Percentiles rank a stretch among this genome's conserved stretches.
Evolutionary conservation across 2,329 filamentous ascomycete species (phyloP).

Genomic region (Talaromyces sp.): DNA sequence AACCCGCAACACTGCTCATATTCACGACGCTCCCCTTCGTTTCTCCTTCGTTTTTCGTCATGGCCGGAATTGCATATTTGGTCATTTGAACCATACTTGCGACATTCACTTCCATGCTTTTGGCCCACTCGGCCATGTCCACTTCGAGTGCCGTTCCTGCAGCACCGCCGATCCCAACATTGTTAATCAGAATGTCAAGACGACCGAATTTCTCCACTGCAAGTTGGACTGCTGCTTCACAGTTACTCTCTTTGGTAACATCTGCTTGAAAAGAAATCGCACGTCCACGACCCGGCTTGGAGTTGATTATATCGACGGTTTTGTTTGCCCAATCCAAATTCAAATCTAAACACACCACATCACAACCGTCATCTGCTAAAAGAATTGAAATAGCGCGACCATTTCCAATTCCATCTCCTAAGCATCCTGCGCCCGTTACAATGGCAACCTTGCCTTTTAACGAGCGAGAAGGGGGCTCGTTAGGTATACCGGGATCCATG

Average conservation of each 20-base stretch:
- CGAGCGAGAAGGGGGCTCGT: slow-evolving; percentile 28
- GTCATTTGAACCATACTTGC: slow-evolving; percentile 67
- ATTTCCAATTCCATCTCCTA: slow-evolving; percentile 62
- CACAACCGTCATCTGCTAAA: slow-evolving; percentile 60
- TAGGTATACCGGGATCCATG: slow-evolving; percentile 20
- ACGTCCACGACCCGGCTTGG: slow-evolving; percentile 41
- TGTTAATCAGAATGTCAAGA: slow-evolving; percentile 66
- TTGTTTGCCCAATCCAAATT: slow-evolving; percentile 53
- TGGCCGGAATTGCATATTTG: slow-evolving; percentile 63
- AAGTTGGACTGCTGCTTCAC: slow-evolving; percentile 43
- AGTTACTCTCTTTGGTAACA: slow-evolving; percentile 59
- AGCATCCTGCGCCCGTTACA: slow-evolving; percentile 62
- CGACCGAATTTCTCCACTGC: slow-evolving; percentile 54
- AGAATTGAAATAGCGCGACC: slow-evolving; percentile 61
- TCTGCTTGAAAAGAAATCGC: slow-evolving; percentile 45
- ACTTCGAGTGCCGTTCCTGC: slow-evolving; percentile 63
- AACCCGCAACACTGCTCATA: slow-evolving; percentile 61
- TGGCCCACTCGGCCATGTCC: slow-evolving; percentile 61
- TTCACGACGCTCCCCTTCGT: slow-evolving; percentile 48
- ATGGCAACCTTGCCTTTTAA: slow-evolving; percentile 42
- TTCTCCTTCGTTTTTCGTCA: slow-evolving; percentile 57
- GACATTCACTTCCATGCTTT: slow-evolving; percentile 64
- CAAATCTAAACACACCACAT: slow-evolving; percentile 62
- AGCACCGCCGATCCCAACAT: slow-evolving; percentile 64
- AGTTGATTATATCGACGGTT: slow-evolving; percentile 58